These are phyloP conservation scores for Annulohypoxylon maeteangense DNA, from an alignment of 495 filamentous ascomycete species.

Conservation along the genomic window DNA sequence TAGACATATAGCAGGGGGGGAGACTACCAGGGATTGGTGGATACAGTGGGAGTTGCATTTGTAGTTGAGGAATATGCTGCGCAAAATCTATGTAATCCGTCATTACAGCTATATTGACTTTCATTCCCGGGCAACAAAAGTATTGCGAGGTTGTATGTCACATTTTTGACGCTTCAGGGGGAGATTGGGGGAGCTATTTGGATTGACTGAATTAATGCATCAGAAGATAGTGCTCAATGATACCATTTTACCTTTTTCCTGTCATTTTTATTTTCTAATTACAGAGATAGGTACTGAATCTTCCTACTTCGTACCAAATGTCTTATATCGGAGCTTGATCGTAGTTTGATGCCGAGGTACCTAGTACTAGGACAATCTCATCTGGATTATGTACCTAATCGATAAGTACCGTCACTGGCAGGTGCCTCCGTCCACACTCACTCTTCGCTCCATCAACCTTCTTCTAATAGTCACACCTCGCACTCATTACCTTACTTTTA, in stretches of 20 bases:
- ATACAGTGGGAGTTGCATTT: neutral
- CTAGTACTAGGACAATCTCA: neutral
- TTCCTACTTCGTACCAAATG: neutral
- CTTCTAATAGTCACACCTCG: no score
- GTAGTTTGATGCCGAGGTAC: neutral
- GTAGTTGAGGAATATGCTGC: neutral
- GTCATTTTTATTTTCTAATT: neutral
- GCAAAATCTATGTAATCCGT: neutral
- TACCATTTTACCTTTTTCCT: conserved; percentile 11
- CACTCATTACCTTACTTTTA: no score
- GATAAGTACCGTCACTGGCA: no score
- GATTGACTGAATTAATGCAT: neutral
- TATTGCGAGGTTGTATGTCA: neutral
- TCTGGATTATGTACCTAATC: conserved; percentile 12
- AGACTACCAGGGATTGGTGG: neutral
- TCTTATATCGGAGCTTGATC: no score
- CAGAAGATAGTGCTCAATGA: conserved; percentile 17
- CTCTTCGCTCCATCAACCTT: neutral
- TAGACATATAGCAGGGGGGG: neutral
- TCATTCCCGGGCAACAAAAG: neutral
- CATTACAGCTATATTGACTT: neutral
- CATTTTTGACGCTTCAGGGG: neutral
- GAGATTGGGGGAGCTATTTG: neutral
- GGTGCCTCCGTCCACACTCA: no score
- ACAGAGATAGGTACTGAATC: neutral